A percentile compares a stretch with the other conserved stretches of the same genome.
These are phyloP conservation scores for Stipa capillata DNA, from an alignment of 176 grass and related monocot species.

Conservation along the genomic window DNA sequence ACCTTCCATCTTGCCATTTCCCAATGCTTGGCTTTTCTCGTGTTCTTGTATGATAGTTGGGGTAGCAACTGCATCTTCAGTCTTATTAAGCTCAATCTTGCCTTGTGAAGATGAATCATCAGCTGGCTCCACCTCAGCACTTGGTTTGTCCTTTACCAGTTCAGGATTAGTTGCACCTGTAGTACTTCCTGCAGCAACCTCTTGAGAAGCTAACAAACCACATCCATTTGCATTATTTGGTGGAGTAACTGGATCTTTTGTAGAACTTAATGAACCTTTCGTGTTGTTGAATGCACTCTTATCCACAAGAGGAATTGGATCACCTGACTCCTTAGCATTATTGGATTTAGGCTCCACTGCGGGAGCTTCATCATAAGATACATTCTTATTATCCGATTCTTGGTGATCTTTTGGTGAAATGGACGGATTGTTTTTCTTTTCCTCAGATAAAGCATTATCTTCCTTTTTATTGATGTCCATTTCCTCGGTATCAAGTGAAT, in stretches of 20 bases:
- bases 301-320: constrained; percentile 21
- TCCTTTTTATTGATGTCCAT: constrained; percentile 25
- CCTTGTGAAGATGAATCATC: constrained; percentile 26
- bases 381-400: constrained; percentile 34
- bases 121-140: constrained; percentile 18
- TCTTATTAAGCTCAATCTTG: constrained; percentile 22
- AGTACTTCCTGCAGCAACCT: constrained; percentile 24
- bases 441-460: constrained; percentile 23
- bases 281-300: constrained; percentile 15
- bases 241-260: background rate
- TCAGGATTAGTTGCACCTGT: constrained; percentile 19
- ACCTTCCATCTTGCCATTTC: constrained; percentile 53
- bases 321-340: constrained; percentile 25
- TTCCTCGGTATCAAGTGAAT: constrained; percentile 35
- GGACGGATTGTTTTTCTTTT: constrained; percentile 37
- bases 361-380: constrained; percentile 8
- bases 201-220: constrained; percentile 25
- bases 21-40: constrained; percentile 25
- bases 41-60: constrained; percentile 25
- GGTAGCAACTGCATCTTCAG: constrained; percentile 26
- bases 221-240: constrained; percentile 25
- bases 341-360: constrained; percentile 3
- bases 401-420: constrained; percentile 16
- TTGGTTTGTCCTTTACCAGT: constrained; percentile 27
- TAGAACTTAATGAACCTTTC: constrained; percentile 29